Evolutionary conservation across 768 basidiomycete genomes (phyloP).

Genomic region (Mycena amicta): DNA sequence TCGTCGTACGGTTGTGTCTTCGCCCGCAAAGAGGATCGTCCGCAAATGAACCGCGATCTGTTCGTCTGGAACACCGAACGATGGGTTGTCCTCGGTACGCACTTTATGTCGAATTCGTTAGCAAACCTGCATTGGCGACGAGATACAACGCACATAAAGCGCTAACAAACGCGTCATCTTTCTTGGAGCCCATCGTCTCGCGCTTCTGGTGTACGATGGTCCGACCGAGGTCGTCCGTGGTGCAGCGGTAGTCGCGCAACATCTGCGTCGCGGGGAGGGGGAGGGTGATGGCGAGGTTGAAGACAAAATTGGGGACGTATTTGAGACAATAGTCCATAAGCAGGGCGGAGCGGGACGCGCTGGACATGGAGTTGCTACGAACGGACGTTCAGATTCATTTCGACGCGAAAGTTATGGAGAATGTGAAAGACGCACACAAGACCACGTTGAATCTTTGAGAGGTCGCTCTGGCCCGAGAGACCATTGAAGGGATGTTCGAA

Average conservation of each 20-base stretch:
- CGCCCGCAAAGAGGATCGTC: background rate
- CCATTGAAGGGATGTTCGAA: conserved; percentile 15
- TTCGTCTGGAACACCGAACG: background rate
- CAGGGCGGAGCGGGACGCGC: background rate
- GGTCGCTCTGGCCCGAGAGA: conserved; percentile 5
- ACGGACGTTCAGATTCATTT: background rate
- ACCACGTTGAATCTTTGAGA: conserved; percentile 1
- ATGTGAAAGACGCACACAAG: conserved; percentile 8
- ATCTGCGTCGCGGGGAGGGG: background rate
- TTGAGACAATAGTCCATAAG: background rate
- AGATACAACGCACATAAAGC: background rate
- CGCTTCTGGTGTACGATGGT: background rate
- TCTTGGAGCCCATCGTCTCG: background rate
- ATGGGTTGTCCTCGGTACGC: background rate
- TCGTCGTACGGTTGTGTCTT: background rate
- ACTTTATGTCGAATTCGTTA: background rate
- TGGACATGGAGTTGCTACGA: conserved; percentile 2
- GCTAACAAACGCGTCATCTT: conserved; percentile 1
- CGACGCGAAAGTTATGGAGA: background rate
- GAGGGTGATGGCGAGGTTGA: background rate
- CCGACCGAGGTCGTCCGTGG: background rate
- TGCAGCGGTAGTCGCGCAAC: conserved; percentile 1
- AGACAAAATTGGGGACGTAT: conserved; percentile 3
- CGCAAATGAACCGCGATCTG: conserved; percentile 6
- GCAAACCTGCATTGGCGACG: background rate